These are phyloP conservation scores for Podaxis sp. DNA, from an alignment of 768 basidiomycete genomes.

Conservation along the genomic window DNA sequence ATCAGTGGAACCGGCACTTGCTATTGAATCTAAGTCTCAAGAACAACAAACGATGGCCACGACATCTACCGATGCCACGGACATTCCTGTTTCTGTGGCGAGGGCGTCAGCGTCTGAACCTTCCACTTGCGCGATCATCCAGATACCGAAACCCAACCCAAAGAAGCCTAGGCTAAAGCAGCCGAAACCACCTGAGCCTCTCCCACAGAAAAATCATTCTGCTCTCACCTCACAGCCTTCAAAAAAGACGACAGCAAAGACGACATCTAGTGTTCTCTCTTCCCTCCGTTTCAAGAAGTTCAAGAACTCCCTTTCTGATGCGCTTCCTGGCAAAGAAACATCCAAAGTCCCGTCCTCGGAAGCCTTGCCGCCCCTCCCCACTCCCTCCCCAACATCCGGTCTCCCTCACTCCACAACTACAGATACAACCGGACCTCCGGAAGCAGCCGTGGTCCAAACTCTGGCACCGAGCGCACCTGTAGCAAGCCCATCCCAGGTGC, in stretches of 20 bases:
- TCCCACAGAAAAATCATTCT: background rate
- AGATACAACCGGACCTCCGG: background rate
- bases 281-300: conserved; percentile 4
- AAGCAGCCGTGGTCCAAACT: background rate
- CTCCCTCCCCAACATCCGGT: background rate
- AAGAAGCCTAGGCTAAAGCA: background rate
- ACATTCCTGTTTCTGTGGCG: background rate
- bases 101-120: background rate
- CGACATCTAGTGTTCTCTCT: background rate
- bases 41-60: background rate
- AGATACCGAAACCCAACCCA: background rate
- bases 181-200: background rate
- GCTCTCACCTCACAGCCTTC: background rate
- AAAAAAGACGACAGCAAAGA: background rate
- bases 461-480: background rate
- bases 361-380: too few species aligned
- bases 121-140: background rate
- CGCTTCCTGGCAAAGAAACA: background rate
- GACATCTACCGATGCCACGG: background rate
- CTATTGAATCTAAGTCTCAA: background rate
- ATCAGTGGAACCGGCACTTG: background rate
- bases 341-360: background rate
- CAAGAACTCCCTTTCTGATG: background rate
- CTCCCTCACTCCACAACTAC: background rate
- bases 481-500: background rate